Conservation (phyloP, 2,329 filamentous ascomycete genomes). For the Kalmusia sp. region DNA sequence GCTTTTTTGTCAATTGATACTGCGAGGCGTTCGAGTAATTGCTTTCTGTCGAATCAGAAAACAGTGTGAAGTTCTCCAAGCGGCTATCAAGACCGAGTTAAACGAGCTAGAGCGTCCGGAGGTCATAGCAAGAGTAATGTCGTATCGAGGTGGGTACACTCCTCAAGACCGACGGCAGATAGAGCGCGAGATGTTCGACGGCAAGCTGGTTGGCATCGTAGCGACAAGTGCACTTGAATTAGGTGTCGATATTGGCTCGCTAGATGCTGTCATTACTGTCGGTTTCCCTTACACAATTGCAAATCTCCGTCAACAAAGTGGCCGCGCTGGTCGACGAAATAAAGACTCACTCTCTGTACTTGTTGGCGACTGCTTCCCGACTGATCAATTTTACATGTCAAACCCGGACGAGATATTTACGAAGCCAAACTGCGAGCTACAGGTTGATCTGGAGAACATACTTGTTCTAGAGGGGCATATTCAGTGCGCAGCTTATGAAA, state of each 20-base stretch:
- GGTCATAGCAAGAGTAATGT: constrained; percentile 83
- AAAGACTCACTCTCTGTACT: constrained; percentile 91
- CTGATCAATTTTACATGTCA: constrained; percentile 96
- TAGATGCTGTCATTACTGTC: constrained; percentile 92
- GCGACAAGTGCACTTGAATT: constrained; percentile 93
- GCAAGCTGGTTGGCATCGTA: constrained; percentile 89
- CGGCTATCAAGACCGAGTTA: constrained; percentile 80
- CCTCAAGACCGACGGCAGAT: constrained; percentile 87
- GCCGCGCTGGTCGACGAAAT: constrained; percentile 87
- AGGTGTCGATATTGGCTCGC: constrained; percentile 90
- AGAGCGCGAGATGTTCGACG: constrained; percentile 96
- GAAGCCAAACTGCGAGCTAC: constrained; percentile 85
- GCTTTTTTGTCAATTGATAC: constrained; percentile 86
- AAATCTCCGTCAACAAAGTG: constrained; percentile 93
- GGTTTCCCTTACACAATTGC: constrained; percentile 96
- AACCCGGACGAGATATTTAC: constrained; percentile 95
- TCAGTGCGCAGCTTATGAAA: constrained; percentile 93
- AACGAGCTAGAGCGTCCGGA: constrained; percentile 75
- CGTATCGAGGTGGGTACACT: constrained; percentile 93
- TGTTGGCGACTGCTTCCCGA: constrained; percentile 86
- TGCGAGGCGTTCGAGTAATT: constrained; percentile 89
- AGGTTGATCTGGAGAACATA: constrained; percentile 91
- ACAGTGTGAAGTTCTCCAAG: constrained; percentile 84
- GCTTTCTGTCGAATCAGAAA: constrained; percentile 90
- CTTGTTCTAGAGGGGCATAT: constrained; percentile 91